A percentile compares a stretch with the other conserved stretches of the same genome.
These are phyloP conservation scores for Syncephalis fuscata DNA, from an alignment of 371 early-diverging fungal genomes.

Conservation along the genomic window DNA sequence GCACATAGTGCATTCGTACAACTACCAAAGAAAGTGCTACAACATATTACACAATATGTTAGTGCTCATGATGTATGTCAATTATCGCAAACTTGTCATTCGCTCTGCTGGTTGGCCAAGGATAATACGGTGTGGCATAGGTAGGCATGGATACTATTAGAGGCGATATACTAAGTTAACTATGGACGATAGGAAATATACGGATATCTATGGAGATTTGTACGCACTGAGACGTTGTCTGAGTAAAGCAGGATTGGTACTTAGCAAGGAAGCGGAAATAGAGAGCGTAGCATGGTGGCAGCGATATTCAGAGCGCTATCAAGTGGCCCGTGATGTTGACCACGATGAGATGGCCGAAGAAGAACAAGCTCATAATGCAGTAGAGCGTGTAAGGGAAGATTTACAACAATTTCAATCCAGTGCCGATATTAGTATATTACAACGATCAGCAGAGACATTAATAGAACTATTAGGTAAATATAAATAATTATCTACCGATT, in stretches of 20 bases:
- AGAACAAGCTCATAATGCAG: background rate
- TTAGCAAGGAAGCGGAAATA: background rate
- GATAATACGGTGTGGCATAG: no score
- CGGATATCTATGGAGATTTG: background rate
- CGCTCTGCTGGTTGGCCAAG: no score
- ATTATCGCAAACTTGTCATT: no score
- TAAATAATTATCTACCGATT: background rate
- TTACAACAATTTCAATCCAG: background rate
- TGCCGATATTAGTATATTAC: background rate
- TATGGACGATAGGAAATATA: background rate
- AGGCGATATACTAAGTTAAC: no score
- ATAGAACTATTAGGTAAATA: background rate
- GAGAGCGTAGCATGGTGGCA: background rate
- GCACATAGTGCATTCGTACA: no score
- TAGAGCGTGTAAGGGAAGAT: background rate
- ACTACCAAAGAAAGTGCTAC: no score
- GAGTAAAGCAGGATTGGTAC: background rate
- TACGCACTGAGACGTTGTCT: background rate
- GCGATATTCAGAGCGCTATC: background rate
- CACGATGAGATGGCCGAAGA: background rate
- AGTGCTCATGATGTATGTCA: no score
- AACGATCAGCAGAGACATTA: background rate
- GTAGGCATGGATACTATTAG: no score
- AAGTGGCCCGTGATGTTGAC: background rate
- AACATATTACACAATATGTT: no score